These are phyloP conservation scores for Daldinia decipiens DNA, from an alignment of 495 filamentous ascomycete genomes.

Conservation along the genomic window DNA sequence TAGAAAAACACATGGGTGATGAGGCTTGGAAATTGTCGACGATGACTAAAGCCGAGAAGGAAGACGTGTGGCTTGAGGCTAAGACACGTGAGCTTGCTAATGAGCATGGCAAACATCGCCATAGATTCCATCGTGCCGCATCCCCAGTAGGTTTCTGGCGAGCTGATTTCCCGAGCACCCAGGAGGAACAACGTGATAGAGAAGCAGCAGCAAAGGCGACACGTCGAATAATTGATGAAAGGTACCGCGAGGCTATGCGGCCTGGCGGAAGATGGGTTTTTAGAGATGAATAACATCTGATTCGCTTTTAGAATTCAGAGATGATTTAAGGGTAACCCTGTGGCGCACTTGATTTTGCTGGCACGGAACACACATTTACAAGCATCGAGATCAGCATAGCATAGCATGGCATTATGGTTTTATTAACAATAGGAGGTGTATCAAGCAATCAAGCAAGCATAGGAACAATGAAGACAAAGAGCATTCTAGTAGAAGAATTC, in stretches of 20 bases:
- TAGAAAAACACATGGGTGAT: constrained; percentile 75
- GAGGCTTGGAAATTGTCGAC: constrained; percentile 57
- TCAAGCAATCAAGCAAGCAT: no score
- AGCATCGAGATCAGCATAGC: constrained; percentile 2
- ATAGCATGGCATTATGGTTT: neutral
- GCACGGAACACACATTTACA: neutral
- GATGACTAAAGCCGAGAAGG: constrained; percentile 63
- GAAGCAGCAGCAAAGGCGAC: constrained; percentile 68
- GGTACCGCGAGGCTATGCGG: constrained; percentile 84
- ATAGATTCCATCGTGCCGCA: constrained; percentile 72
- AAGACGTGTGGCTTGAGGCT: constrained; percentile 71
- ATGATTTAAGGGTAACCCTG: constrained; percentile 11
- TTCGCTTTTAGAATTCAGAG: neutral
- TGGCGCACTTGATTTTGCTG: constrained; percentile 8
- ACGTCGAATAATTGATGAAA: constrained; percentile 71
- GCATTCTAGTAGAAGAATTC: neutral
- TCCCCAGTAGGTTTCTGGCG: constrained; percentile 93
- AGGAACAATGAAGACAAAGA: neutral
- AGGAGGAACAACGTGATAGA: constrained; percentile 73
- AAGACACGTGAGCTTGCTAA: constrained; percentile 74
- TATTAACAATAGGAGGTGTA: neutral
- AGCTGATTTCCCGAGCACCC: constrained; percentile 85
- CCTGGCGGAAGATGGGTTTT: constrained; percentile 79
- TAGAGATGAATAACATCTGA: constrained; percentile 72
- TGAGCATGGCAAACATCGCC: constrained; percentile 76